phyloP scores from a whole-genome alignment of 1,284 basidiomycete genomes.

The Marasmius tenuissimus region DNA sequence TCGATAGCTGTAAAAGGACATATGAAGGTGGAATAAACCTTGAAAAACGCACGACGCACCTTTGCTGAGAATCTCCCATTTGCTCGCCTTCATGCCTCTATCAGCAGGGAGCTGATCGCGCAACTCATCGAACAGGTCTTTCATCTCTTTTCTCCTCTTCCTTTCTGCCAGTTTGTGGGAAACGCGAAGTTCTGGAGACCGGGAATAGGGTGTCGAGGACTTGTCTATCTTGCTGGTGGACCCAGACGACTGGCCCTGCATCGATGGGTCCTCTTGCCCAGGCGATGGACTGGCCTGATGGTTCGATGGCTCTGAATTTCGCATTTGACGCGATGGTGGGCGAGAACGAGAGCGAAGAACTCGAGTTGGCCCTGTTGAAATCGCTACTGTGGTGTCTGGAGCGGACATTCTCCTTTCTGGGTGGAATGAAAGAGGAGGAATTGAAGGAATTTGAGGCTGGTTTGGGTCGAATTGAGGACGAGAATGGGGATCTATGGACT shows the following conservation, averaged over 20 bases:
- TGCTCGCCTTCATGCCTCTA: constrained; percentile 91
- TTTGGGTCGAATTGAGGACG: not conserved
- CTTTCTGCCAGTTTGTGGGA: constrained; percentile 95
- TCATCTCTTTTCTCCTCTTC: constrained; percentile 96
- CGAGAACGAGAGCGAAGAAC: constrained; percentile 66
- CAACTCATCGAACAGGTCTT: constrained; percentile 93
- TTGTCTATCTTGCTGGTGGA: constrained; percentile 42
- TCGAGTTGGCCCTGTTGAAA: constrained; percentile 44
- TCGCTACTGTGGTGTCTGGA: constrained; percentile 42
- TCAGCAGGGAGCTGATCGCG: constrained; percentile 89
- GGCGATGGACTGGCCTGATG: constrained; percentile 32
- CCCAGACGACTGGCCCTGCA: constrained; percentile 31
- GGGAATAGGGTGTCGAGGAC: constrained; percentile 81
- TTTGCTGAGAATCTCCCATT: constrained; percentile 96
- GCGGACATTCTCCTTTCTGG: constrained; percentile 75
- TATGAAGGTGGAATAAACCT: not conserved
- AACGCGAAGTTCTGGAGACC: constrained; percentile 89
- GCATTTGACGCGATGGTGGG: constrained; percentile 64
- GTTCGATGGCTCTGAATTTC: constrained; percentile 39
- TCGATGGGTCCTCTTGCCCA: constrained; percentile 38
- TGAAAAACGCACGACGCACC: constrained; percentile 45
- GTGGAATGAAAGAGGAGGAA: constrained; percentile 57
- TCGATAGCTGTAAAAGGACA: constrained; percentile 68
- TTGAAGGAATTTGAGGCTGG: constrained; percentile 30
- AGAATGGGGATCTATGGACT: constrained; percentile 31